Conservation (phyloP, 2,329 filamentous ascomycete species). For the Stagonosporopsis vannaccii region DNA sequence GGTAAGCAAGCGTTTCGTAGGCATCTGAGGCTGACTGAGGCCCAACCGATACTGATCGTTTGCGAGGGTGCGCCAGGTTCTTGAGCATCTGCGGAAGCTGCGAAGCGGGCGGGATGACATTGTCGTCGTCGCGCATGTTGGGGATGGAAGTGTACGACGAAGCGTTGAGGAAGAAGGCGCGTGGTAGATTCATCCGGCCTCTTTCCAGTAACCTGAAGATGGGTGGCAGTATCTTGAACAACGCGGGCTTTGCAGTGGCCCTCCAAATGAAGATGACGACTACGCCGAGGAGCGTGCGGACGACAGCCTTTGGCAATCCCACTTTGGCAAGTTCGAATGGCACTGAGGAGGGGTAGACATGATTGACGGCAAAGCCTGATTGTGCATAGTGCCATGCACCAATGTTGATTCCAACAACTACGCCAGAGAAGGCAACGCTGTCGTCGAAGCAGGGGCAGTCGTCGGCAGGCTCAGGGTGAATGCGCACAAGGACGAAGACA, state of each 20-base stretch:
- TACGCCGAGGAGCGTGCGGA: constrained; percentile 80
- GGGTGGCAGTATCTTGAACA: constrained; percentile 81
- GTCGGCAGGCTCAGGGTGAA: constrained; percentile 95
- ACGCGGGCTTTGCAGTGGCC: constrained; percentile 82
- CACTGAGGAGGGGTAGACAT: constrained; percentile 65
- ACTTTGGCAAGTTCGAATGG: constrained; percentile 72
- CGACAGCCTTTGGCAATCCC: constrained; percentile 68
- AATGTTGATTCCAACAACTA: constrained; percentile 82
- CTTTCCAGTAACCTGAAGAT: constrained; percentile 86
- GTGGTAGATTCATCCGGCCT: constrained; percentile 78
- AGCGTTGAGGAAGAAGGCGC: constrained; percentile 89
- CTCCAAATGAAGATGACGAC: constrained; percentile 88
- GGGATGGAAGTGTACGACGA: constrained; percentile 90
- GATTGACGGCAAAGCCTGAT: constrained; percentile 60
- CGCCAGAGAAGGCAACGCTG: constrained; percentile 89
- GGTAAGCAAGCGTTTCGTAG: constrained; percentile 92
- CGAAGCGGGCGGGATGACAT: constrained; percentile 86
- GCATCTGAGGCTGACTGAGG: constrained; percentile 96
- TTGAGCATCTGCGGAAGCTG: constrained; percentile 84
- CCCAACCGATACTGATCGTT: constrained; percentile 85
- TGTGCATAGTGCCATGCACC: constrained; percentile 83
- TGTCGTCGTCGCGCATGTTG: constrained; percentile 76
- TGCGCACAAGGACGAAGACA: constrained; percentile 78
- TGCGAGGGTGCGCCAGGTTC: constrained; percentile 80
- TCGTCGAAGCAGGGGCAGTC: constrained; percentile 98